Percentiles rank a stretch among this genome's conserved stretches.
phyloP scores from a whole-genome alignment of 1,284 basidiomycete species.

The Pyrrhoderma noxium region DNA sequence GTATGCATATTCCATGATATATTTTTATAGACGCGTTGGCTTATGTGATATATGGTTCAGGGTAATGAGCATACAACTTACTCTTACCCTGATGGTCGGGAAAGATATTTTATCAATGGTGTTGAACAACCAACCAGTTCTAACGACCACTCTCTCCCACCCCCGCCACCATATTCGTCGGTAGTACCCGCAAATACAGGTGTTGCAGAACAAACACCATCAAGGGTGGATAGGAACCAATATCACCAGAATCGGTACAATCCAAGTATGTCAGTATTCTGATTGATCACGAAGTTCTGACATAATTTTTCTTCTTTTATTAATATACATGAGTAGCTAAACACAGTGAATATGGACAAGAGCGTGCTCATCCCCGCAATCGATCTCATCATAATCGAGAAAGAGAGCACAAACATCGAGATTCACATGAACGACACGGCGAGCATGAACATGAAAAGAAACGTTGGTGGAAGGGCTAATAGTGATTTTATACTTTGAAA shows the following conservation, averaged over 20 bases:
- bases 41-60: conserved; percentile 29
- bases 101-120: conserved; percentile 61
- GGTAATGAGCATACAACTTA: conserved; percentile 66
- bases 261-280: conserved; percentile 1
- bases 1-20: conserved; percentile 32
- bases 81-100: conserved; percentile 55
- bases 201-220: background rate
- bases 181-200: conserved; percentile 1
- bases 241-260: background rate
- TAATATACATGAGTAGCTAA: conserved; percentile 4
- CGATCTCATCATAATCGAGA: background rate
- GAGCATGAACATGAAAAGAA: conserved; percentile 6
- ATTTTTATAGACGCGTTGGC: background rate
- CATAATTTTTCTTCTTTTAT: conserved; percentile 3
- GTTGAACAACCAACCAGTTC: conserved; percentile 43
- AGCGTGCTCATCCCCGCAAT: conserved; percentile 4
- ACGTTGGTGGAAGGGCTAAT: conserved; percentile 14
- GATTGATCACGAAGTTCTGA: background rate
- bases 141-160: conserved; percentile 12
- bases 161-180: conserved; percentile 16
- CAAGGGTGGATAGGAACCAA: conserved; percentile 1
- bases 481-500: background rate
- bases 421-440: background rate
- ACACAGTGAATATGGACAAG: conserved; percentile 4
- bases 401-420: conserved; percentile 1